Base-by-base conservation (phyloP, 2,329 filamentous ascomycete genomes). In the Fusarium veterinarium region DNA sequence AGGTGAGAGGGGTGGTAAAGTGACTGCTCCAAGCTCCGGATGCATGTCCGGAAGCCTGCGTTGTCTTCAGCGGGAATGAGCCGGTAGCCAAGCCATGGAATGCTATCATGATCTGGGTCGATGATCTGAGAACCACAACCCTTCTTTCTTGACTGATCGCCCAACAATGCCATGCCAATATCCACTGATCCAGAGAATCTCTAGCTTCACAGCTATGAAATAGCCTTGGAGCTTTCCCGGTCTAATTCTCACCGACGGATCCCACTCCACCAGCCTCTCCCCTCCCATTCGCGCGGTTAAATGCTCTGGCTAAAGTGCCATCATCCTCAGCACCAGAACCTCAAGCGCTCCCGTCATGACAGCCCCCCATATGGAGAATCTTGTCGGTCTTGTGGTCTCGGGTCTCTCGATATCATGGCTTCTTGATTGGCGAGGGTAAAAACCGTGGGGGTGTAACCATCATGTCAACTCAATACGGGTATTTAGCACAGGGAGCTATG, bases 261-360 rank as follows among this genome's bases (percentile, higher is more conserved):
- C 56, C 30, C 20, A 44, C 37, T 57, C 69, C 69, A 72, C 69
- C 57, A 23, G 23, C 23, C 23, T 23, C 23, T 23, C 23, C 23
- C 44, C 2, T 57, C 28, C 8, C 25, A 74, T 71, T 74, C 67
- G 71, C 23, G 71, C 71, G 71, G 71, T 31, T 74, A 74, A 74
- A 73, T 64, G 19, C 42, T 17, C 41, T 64, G 60, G 60, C 56
- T 66, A 66, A 66, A 71, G 42, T 13, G 56, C 6, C 37, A 60
- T 41, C 33, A 35, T 44, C 42, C 23, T 28, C 30, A 57, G 30
- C 51, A 63, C 35, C 44, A 59, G 28, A 31, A 56, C 16, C 19
- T 33, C 41, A 73, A 73, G 71, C 71, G 71, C 71, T 71, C 71
- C 71, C 71, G 56, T 73, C 71, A 73, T 74, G 71, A 73, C 49